Evolutionary conservation across 73 alveolate genomes (phyloP), one percentile per base, ranked within the genome.

Genomic region (Paramecium caudatum): DNA sequence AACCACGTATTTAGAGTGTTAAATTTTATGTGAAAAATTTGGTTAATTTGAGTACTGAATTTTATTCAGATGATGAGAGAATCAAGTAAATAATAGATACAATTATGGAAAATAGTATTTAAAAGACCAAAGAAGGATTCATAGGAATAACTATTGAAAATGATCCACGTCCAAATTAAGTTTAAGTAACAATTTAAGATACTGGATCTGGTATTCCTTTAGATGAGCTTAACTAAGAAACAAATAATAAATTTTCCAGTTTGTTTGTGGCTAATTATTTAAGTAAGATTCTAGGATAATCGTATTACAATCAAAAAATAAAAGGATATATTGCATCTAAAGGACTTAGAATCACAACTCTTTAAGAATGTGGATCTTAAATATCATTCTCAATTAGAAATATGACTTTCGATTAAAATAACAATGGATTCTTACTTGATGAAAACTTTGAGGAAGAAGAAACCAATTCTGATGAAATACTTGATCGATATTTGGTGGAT

Each of bases 101-200:
- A 16, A 27, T 45, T 2, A 37, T 74, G 62, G 39, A 74, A 4
- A 74, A 74, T 41, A 39, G 88, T 45, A 74, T 74, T 12, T 30
- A 74, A 19, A 15, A 74, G 15, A 74, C 88, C 17, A 74, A 41
- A 19, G 88, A 74, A 19, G 88, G 88, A 27, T 74, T 74, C 32
- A 74, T 74, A 41, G 39, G 45, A 3, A 45, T 74, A n/a, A 74
- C 65, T 45, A 21, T 74, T 37, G 43, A 74, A 39, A 43, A 74
- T 3, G 62, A 36, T 37, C 8, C 21, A 74, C 36, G 65, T 16
- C 45, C 65, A 13, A 39, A 45, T 41, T 74, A 68, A 5, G 32
- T 74, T 41, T n/a, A 74, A 74, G 65, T 74, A 17, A 34, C 65
- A 2, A 39, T 74, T 0, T 37, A 74, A 74, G 88, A 74, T 13